These are phyloP conservation scores for Persicaria tinctoria DNA, from an alignment of 148 eudicot genomes.

Conservation along the genomic window DNA sequence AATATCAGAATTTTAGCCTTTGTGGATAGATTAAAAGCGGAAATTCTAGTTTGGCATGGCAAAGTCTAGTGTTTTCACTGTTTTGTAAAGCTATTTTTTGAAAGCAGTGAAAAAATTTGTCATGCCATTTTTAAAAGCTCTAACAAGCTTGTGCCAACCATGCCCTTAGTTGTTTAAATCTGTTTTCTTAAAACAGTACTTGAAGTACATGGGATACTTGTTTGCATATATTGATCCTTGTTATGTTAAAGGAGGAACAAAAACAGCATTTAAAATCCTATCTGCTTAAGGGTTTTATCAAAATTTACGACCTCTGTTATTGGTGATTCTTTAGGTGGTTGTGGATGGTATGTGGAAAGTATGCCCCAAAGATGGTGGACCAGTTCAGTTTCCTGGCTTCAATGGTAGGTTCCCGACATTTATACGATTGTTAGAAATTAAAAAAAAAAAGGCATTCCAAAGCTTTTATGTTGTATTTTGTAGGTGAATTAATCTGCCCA, in stretches of 20 bases:
- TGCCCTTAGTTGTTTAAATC: no score
- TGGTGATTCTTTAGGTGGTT: slow-evolving; percentile 46
- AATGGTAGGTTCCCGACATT: slow-evolving; percentile 43
- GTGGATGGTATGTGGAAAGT: slow-evolving; percentile 87
- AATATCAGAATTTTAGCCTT: no score
- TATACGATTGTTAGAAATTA: neutral
- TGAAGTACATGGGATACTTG: neutral
- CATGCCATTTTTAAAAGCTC: no score
- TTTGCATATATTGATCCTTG: neutral
- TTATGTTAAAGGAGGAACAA: neutral
- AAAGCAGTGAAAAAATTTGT: no score
- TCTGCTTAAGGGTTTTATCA: neutral
- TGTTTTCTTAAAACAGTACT: neutral
- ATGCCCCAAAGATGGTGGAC: slow-evolving; percentile 85
- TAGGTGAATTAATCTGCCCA: slow-evolving; percentile 90
- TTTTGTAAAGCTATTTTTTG: no score
- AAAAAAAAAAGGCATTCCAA: neutral
- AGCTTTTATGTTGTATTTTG: slow-evolving; percentile 13
- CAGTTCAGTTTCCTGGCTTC: slow-evolving; percentile 73
- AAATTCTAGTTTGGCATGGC: no score
- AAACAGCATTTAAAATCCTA: neutral
- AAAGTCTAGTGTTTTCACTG: no score
- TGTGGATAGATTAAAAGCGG: no score
- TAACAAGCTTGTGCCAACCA: no score
- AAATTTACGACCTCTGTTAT: neutral